Evolutionary conservation across 371 early-diverging fungal genomes (phyloP), one percentile per base, ranked within the genome.

Genomic region (Parasitella parasitica): DNA sequence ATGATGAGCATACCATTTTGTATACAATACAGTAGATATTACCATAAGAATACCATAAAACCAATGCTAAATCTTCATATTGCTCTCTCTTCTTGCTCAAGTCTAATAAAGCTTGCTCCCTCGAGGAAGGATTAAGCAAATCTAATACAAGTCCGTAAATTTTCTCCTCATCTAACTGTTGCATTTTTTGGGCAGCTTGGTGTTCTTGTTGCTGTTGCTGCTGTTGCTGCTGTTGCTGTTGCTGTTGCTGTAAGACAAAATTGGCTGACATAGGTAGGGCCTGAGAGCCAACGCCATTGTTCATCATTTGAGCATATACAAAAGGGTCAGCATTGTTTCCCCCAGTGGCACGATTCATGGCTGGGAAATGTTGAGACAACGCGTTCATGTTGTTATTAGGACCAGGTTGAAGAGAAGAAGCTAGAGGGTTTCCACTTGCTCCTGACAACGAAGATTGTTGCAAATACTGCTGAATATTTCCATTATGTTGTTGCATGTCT

Each of bases 31-130:
- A n/a, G 2, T 32, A 50, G 9, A 38, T 13, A 20, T 64, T 85
- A 84, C 97, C 97, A 81, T 89, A 95, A 22, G 97, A 91, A 70
- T 97, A 93, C 98, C 98, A 98, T 69, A 98, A 86, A 36, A 95
- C 90, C 20, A 96, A 85, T 11, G 97, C 97, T 57, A 98, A 73
- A 71, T 97, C 94, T 27, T 96, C 94, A 70, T 93, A 94, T 59
- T 93, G 90, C 67, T 98, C 98, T 50, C 97, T 84, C 72, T 91
- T 89, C 77, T 96, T 96, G 76, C 92, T 92, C 52, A 98, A 80
- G 71, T 98, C 97, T 12, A 94, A 71, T 52, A 97, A 79, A 15
- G 95, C 95, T 65, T 90, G 91, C 63, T 97, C 97, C 37, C 96
- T 85, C 35, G 86, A 80, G 18, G 71, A 73, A 3, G 93, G 91